Evolutionary conservation across 352 stramenopile genomes (phyloP), one percentile per base, ranked within the genome.

Genomic region (Globisporangium cystogenes): DNA sequence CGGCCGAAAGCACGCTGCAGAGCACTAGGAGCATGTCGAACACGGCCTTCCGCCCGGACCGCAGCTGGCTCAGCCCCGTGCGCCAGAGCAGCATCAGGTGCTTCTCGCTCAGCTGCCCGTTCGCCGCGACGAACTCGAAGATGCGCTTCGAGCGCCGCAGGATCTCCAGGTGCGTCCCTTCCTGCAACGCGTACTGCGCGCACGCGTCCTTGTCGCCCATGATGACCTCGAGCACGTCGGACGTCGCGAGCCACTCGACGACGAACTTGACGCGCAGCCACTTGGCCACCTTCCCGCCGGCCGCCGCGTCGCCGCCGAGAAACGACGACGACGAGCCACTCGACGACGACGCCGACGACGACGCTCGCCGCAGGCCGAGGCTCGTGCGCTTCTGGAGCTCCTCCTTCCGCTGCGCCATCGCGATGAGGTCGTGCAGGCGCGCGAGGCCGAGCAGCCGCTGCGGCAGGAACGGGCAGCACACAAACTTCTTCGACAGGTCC

Each of bases 401-500:
- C 29, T 95, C 81, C 20, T 72, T 71, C 21, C 76, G 68, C 31
- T 92, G 74, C 10, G 76, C 74, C 77, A 90, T 90, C n/a, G 56
- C 59, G 31, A 92, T 90, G 47, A 92, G 68, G 45, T 93, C 74
- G 23, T 80, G 87, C 47, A 93, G 60, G 4, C 83, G 80, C 18
- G 74, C 70, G 41, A 95, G 71, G 18, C 85, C 82, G 3, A 85
- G 61, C 11, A 95, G 62, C 20, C 84, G 72, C 54, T 93, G 82
- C 0, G 69, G 69, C 36, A 95, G 67, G 50, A 86, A 93, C 18
- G 82, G 85, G 44, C 85, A 95, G 55, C 85, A 93, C 31, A 95
- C 81, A 53, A 86, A 86, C 62, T 87, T 89, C 54, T 93, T 91
- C 14, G 82, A 81, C n/a, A 93, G 42, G 50, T 93, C 77, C 55